Evolutionary conservation across 805 yeast species (phyloP), one percentile per base, ranked within the genome.

Genomic region (Priceomyces carsonii): DNA sequence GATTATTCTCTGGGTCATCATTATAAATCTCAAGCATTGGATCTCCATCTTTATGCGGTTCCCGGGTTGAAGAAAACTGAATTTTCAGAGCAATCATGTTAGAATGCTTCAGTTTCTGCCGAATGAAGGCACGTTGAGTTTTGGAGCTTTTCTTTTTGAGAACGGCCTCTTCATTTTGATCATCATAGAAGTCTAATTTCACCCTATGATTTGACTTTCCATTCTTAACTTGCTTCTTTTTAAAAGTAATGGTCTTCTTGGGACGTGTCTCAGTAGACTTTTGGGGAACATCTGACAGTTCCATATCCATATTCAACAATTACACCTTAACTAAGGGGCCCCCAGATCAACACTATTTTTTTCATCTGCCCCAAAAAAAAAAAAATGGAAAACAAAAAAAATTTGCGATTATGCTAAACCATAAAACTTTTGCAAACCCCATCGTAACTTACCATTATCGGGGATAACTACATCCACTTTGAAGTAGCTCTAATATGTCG

Each of bases 61-160:
- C n/a, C n/a, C n/a, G n/a, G n/a, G n/a, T n/a, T n/a, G n/a, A n/a
- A n/a, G n/a, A n/a, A n/a, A n/a, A n/a, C n/a, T n/a, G n/a, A n/a
- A n/a, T n/a, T n/a, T n/a, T n/a, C n/a, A n/a, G n/a, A n/a, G n/a
- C n/a, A n/a, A n/a, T n/a, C n/a, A n/a, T n/a, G n/a, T n/a, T n/a
- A n/a, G n/a, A n/a, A n/a, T n/a, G n/a, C n/a, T n/a, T n/a, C n/a
- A n/a, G n/a, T n/a, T n/a, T n/a, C n/a, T n/a, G n/a, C 10, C 6
- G 6, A n/a, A 8, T 28, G n/a, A 31, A 31, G 19, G 16, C 23
- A 43, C 31, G 10, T 56, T 36, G 10, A 51, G 58, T 6, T 29
- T 10, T 38, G 46, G 51, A 30, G 55, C 61, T n/a, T 55, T 57
- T 9, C 42, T 33, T 32, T 39, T 21, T 22, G 12, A 41, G 12